Base-by-base conservation (phyloP, 805 yeast species). In the Starmera caribaea region DNA sequence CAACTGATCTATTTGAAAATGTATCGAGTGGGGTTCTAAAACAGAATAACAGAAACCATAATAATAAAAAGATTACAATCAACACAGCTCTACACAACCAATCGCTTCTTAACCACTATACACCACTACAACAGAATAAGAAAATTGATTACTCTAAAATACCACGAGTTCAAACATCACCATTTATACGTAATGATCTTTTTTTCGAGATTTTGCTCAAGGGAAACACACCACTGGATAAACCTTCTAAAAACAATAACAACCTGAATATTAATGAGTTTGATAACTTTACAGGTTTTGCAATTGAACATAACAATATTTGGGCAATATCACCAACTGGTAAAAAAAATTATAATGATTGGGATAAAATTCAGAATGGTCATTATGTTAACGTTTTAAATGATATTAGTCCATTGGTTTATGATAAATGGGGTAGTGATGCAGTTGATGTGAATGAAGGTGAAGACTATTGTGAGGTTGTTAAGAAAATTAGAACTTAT, bases 11-110 rank as follows among this genome's bases (percentile, higher is more conserved):
- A 21, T 21, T 21, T 21, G 26, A 5, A 21, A 54, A 53, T 40
- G 55, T 56, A 9, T 38, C 51, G 21, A 54, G 53, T 30, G 51
- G 53, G 38, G 50, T 48, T 36, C 48, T 51, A 21, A 12, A 51
- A 5, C 33, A 37, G 15, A 37, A 38, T 30, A 17, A 39, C 8
- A 30, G 40, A 21, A 34, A 37, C 16, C 27, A 35, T 8, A 28
- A 16, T 13, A 11, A 12, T 4, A 16, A 28, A 3, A 31, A 15
- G 14, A 10, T 7, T 11, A n/a, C 24, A 30, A 27, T 31, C 37
- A 16, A 14, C 13, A 11, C 16, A 32, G 5, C n/a, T n/a, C n/a
- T n/a, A n/a, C n/a, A n/a, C n/a, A n/a, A n/a, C n/a, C n/a, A n/a
- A n/a, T 30, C 13, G 6, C 3, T 33, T 21, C 26, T 5, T 7